These are phyloP conservation scores for Fusarium bactridioides DNA, from an alignment of 2,329 filamentous ascomycete genomes.

Conservation along the genomic window DNA sequence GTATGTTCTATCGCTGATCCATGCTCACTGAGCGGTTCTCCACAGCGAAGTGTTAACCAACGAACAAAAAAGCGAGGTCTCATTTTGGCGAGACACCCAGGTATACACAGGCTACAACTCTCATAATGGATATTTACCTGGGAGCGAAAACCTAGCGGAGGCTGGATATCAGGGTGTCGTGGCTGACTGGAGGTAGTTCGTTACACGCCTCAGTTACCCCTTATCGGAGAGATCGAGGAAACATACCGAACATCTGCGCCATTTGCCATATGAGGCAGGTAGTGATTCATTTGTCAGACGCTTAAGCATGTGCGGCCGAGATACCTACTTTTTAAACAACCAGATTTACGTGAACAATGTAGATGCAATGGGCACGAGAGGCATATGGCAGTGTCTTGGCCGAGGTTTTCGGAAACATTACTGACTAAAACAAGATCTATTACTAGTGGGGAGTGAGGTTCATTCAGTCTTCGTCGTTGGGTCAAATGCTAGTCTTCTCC, in stretches of 20 bases:
- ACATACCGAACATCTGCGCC: not conserved
- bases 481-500: not conserved
- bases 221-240: not conserved
- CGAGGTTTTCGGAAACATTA: slow-evolving; percentile 13
- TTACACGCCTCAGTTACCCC: not conserved
- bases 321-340: not conserved
- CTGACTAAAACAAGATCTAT: not conserved
- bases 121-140: not conserved
- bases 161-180: not conserved
- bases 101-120: not conserved
- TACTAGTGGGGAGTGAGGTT: slow-evolving; percentile 7
- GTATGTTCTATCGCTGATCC: slow-evolving; percentile 3
- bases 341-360: not conserved
- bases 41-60: not conserved
- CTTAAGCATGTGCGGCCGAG: slow-evolving; percentile 3
- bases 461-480: not conserved
- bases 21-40: not conserved
- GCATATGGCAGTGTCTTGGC: not conserved
- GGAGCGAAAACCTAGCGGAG: not conserved
- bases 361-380: not conserved
- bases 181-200: not conserved
- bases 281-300: not conserved
- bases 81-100: not conserved
- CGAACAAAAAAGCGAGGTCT: not conserved
- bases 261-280: slow-evolving; percentile 1